A percentile compares a stretch with the other conserved stretches of the same genome.
phyloP scores from a whole-genome alignment of 1,284 basidiomycete genomes.

The Boletus nobilissimus region DNA sequence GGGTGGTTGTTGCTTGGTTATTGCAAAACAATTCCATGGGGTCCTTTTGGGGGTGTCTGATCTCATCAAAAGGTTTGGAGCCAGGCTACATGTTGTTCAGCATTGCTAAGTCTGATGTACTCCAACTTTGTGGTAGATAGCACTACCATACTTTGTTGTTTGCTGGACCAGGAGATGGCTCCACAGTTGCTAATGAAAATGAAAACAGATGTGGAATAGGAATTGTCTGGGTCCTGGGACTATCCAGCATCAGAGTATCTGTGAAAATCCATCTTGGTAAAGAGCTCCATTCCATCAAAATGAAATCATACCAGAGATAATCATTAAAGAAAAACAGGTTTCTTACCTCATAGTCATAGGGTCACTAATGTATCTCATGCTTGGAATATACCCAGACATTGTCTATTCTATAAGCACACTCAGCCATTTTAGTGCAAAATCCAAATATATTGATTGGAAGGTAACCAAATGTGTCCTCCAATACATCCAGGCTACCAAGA shows the following conservation, averaged over 20 bases:
- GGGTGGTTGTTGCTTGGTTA: slow-evolving; percentile 48
- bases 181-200: not conserved
- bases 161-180: not conserved
- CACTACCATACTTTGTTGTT: not conserved
- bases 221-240: not conserved
- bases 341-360: too few relatives aligned
- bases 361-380: not conserved
- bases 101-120: not conserved
- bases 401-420: too few relatives aligned
- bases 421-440: too few relatives aligned
- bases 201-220: not conserved
- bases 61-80: not conserved
- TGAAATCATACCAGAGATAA: not conserved
- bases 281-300: not conserved
- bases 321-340: too few relatives aligned
- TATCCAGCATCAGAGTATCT: not conserved
- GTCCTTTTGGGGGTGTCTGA: not conserved
- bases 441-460: not conserved
- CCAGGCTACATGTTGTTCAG: not conserved
- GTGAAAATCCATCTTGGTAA: not conserved
- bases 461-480: not conserved
- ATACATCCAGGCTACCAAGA: not conserved
- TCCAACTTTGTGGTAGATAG: not conserved
- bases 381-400: not conserved
- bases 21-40: slow-evolving; percentile 30